These are phyloP conservation scores for Beta vulgaris DNA, from an alignment of 148 eudicot genomes.

Conservation along the genomic window DNA sequence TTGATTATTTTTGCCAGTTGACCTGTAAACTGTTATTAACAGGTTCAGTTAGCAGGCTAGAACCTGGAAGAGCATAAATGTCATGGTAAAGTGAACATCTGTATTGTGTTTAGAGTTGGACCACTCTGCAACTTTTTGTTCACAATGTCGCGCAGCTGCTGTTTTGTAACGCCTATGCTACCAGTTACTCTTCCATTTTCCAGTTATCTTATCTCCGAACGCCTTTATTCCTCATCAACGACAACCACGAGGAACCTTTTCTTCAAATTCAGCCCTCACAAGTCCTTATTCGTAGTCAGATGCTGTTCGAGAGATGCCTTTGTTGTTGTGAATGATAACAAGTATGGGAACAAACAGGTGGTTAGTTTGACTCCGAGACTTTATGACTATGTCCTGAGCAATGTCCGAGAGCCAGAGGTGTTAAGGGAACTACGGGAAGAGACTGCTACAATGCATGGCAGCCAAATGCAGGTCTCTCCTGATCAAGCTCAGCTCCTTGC, in stretches of 20 bases:
- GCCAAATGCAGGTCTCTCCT: conserved; percentile 97
- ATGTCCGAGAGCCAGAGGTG: conserved; percentile 78
- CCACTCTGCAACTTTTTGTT: background rate
- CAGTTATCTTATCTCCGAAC: background rate
- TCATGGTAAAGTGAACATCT: background rate
- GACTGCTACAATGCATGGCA: conserved; percentile 72
- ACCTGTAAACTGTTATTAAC: background rate
- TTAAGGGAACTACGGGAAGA: conserved; percentile 76
- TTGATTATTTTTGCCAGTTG: too few relatives aligned
- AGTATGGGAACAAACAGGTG: conserved; percentile 69
- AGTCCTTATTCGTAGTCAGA: conserved; percentile 5
- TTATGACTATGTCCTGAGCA: conserved; percentile 71
- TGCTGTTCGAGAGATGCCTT: conserved; percentile 33
- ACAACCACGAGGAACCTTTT: background rate
- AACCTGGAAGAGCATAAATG: conserved; percentile 1
- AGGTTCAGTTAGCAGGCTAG: conserved; percentile 7
- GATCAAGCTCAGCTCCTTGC: conserved; percentile 96
- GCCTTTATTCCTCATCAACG: background rate
- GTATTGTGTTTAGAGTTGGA: background rate
- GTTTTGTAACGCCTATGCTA: background rate
- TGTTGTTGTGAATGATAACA: conserved; percentile 43
- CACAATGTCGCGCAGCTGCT: conserved; percentile 15
- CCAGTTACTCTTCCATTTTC: conserved; percentile 14
- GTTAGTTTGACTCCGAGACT: conserved; percentile 67
- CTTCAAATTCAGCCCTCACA: conserved; percentile 4